Evolutionary conservation across 2,329 filamentous ascomycete species (phyloP).

Genomic region (Penicillium sp.): DNA sequence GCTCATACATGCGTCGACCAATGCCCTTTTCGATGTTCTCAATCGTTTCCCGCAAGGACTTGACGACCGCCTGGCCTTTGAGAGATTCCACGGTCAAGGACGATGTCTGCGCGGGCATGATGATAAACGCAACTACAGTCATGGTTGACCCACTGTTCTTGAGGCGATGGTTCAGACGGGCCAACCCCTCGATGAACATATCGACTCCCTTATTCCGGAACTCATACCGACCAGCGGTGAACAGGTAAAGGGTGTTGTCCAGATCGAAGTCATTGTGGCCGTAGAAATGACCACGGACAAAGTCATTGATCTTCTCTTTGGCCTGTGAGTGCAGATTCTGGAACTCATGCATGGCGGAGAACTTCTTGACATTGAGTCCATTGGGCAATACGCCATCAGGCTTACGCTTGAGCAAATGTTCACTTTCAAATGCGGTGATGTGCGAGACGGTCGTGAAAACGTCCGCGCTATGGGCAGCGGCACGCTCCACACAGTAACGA

Average conservation of each 20-base stretch:
- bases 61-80: conserved; percentile 95
- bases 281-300: conserved; percentile 96
- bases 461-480: conserved; percentile 82
- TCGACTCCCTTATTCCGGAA: conserved; percentile 98
- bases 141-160: conserved; percentile 80
- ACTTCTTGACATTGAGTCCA: conserved; percentile 96
- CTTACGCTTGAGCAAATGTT: conserved; percentile 95
- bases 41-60: conserved; percentile 87
- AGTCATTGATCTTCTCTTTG: conserved; percentile 97
- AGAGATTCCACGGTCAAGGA: conserved; percentile 92
- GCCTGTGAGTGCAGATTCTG: conserved; percentile 95
- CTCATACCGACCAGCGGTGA: conserved; percentile 94
- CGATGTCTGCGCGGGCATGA: conserved; percentile 95
- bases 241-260: conserved; percentile 95
- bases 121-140: conserved; percentile 95
- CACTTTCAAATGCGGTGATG: conserved; percentile 96
- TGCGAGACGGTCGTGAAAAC: conserved; percentile 99
- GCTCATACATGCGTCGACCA: conserved; percentile 88
- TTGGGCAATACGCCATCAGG: conserved; percentile 95
- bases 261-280: conserved; percentile 96
- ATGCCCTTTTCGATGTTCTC: conserved; percentile 89
- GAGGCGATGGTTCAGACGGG: conserved; percentile 86
- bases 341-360: conserved; percentile 97
- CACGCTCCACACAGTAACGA: conserved; percentile 94
- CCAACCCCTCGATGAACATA: conserved; percentile 98